Percentiles rank a stretch among this genome's conserved stretches.
phyloP scores from a whole-genome alignment of 345 rosid genomes.

The Capsella bursapastoris region DNA sequence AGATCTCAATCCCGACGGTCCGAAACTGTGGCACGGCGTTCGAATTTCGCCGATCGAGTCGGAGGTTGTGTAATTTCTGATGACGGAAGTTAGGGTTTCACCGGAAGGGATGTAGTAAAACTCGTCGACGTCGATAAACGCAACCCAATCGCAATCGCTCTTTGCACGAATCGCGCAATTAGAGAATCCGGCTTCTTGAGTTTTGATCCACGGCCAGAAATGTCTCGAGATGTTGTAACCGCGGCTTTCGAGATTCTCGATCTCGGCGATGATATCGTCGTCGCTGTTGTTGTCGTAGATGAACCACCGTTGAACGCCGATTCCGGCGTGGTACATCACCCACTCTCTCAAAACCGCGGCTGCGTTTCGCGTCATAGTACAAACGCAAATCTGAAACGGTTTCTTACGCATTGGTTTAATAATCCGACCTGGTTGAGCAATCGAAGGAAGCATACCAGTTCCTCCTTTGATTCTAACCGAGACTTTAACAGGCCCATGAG shows the following conservation, averaged over 20 bases:
- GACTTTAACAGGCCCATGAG: conserved; percentile 53
- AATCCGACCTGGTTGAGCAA: conserved; percentile 54
- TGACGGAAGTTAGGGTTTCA: conserved; percentile 39
- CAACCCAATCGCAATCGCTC: conserved; percentile 71
- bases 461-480: conserved; percentile 81
- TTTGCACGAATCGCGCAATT: conserved; percentile 79
- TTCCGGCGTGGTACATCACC: conserved; percentile 76
- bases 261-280: conserved; percentile 52
- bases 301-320: conserved; percentile 80
- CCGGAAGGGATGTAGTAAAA: conserved; percentile 62
- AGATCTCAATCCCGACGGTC: conserved; percentile 65
- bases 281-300: conserved; percentile 91
- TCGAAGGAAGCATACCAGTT: conserved; percentile 51
- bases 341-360: conserved; percentile 72
- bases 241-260: conserved; percentile 42
- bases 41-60: conserved; percentile 58
- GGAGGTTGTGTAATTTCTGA: conserved; percentile 44
- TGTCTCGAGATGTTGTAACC: conserved; percentile 60
- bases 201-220: conserved; percentile 90
- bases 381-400: conserved; percentile 64
- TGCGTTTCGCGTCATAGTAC: conserved; percentile 83
- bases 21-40: conserved; percentile 67
- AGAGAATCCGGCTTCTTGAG: conserved; percentile 89
- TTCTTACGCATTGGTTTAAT: conserved; percentile 34
- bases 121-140: conserved; percentile 86